Evolutionary conservation across 495 filamentous ascomycete genomes (phyloP), one percentile per base, ranked within the genome.

Genomic region (Lasiosphaeria ovina): DNA sequence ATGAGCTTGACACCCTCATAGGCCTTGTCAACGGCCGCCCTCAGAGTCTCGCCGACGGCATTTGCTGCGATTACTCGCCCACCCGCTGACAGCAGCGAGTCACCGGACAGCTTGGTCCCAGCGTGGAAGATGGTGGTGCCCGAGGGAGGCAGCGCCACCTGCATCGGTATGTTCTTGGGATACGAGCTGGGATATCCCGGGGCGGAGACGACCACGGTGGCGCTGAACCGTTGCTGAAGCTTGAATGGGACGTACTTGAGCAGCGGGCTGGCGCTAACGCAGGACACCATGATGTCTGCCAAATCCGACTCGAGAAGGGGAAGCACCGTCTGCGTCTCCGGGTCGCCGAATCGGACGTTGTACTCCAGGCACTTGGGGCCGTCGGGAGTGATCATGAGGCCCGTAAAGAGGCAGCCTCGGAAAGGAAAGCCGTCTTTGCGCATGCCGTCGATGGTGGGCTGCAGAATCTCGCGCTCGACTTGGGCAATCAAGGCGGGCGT

Each of bases 321-420:
- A 6, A 98, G 79, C 6, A 97, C 81, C 10, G 91, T 97, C 77
- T 98, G 93, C 0, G 92, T 96, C 76, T 98, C 94, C 17, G 94
- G 94, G 65, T 98, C 93, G 36, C 94, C 94, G 63, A 96, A 96
- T 56, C 94, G 87, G 53, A 97, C 93, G 66, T 98, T 98, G 77
- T 98, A 98, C 74, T 98, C 94, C 34, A 98, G 83, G 6, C 89
- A 86, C 77, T 92, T 95, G 5, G 94, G 70, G 88, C 94, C 94
- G 62, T 83, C 76, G 66, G 86, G 83, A 49, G 93, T 96, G 76
- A 98, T 90, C 94, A 98, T 98, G 5, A 98, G 77, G 35, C 95
- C 94, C 9, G 94, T 98, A 74, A 98, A 98, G 24, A 98, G 82
- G 54, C 92, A 85, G 62, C 94, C 94, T 58, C 85, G 80, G 69